A percentile compares a stretch with the other conserved stretches of the same genome.
Evolutionary conservation across 2,329 filamentous ascomycete genomes (phyloP).

Genomic region (Fusarium coffeatum): DNA sequence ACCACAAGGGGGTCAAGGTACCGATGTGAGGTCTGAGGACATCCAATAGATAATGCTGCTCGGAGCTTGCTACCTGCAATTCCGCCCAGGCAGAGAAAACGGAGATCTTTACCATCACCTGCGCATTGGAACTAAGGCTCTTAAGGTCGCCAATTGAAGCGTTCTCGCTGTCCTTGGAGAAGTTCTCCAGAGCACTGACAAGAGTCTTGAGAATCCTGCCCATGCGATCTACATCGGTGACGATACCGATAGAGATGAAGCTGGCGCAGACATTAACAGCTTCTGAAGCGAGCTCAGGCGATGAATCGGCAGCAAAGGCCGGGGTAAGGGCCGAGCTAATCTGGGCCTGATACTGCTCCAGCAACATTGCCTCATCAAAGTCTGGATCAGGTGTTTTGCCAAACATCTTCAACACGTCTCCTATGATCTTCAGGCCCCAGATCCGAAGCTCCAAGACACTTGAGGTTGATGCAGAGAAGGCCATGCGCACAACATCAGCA

Average conservation of each 20-base stretch:
- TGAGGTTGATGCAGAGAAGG: slow-evolving; percentile 96
- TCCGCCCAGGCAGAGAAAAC: slow-evolving; percentile 98
- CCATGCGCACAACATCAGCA: slow-evolving; percentile 94
- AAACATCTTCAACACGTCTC: slow-evolving; percentile 94
- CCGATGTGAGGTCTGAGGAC: slow-evolving; percentile 92
- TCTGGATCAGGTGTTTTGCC: slow-evolving; percentile 95
- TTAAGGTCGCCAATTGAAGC: slow-evolving; percentile 93
- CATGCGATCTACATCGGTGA: slow-evolving; percentile 98
- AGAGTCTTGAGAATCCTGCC: slow-evolving; percentile 95
- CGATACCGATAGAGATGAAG: slow-evolving; percentile 96
- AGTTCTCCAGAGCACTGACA: slow-evolving; percentile 90
- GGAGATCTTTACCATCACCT: slow-evolving; percentile 98
- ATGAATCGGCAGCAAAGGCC: slow-evolving; percentile 95
- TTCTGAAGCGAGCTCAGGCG: slow-evolving; percentile 93
- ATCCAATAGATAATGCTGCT: slow-evolving; percentile 88
- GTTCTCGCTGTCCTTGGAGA: slow-evolving; percentile 82
- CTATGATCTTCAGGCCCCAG: slow-evolving; percentile 92
- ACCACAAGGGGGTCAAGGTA: slow-evolving; percentile 90
- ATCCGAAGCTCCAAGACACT: slow-evolving; percentile 90
- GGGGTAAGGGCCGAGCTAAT: slow-evolving; percentile 97
- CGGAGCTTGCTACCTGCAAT: slow-evolving; percentile 91
- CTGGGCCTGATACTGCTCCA: slow-evolving; percentile 98
- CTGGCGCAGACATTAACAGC: slow-evolving; percentile 98
- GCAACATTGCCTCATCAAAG: slow-evolving; percentile 94
- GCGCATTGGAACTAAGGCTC: slow-evolving; percentile 92